Conservation (phyloP, 495 filamentous ascomycete genomes). For the Gamarada debralockiae region DNA sequence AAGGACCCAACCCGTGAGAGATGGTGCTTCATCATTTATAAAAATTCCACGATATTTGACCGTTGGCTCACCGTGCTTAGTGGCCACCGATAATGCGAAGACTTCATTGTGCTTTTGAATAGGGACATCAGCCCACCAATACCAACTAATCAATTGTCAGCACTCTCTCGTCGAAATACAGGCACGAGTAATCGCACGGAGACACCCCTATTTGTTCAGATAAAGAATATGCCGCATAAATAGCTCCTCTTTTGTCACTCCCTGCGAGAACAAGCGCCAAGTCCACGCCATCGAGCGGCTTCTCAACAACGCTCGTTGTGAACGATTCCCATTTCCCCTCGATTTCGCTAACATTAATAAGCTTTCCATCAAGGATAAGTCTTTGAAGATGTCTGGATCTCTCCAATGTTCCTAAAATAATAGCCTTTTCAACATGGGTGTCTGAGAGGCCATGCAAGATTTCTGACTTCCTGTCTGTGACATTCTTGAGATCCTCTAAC, state of each 20-base stretch:
- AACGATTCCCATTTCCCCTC: slow-evolving; percentile 70
- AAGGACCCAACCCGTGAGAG: slow-evolving; percentile 62
- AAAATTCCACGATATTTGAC: slow-evolving; percentile 75
- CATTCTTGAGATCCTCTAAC: slow-evolving; percentile 62
- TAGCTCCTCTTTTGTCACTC: slow-evolving; percentile 62
- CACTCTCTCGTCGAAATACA: not conserved
- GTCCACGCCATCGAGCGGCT: slow-evolving; percentile 50
- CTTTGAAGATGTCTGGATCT: slow-evolving; percentile 49
- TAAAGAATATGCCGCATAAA: slow-evolving; percentile 68
- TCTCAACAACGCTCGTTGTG: slow-evolving; percentile 51
- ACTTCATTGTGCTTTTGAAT: slow-evolving; percentile 47
- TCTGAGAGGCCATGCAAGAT: too few relatives aligned
- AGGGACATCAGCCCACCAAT: slow-evolving; percentile 70
- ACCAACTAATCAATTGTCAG: slow-evolving; percentile 40
- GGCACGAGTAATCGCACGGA: slow-evolving; percentile 30
- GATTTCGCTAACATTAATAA: slow-evolving; percentile 51
- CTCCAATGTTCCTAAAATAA: slow-evolving; percentile 66
- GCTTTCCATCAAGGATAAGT: slow-evolving; percentile 36
- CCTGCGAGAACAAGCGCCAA: slow-evolving; percentile 65
- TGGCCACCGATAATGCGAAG: slow-evolving; percentile 48
- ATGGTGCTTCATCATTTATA: slow-evolving; percentile 72
- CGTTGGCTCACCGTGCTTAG: slow-evolving; percentile 55
- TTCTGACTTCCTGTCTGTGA: slow-evolving; percentile 23
- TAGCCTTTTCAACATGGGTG: slow-evolving; percentile 42
- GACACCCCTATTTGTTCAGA: slow-evolving; percentile 76